These are phyloP conservation scores for Lactarius sanguifluus DNA, from an alignment of 768 basidiomycete genomes.

Conservation along the genomic window DNA sequence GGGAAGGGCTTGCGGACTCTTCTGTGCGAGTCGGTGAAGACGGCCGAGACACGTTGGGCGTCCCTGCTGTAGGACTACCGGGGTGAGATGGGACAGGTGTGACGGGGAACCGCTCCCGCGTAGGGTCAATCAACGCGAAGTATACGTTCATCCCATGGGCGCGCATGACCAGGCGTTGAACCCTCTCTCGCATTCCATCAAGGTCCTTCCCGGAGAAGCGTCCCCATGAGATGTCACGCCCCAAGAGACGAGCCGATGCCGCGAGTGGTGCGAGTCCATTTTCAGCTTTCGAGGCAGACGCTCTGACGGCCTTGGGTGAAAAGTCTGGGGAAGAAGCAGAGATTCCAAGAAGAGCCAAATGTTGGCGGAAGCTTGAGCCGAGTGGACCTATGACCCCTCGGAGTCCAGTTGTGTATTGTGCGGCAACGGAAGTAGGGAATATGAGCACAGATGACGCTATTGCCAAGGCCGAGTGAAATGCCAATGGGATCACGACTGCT, in stretches of 20 bases:
- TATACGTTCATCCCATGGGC: conserved; percentile 64
- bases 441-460: conserved; percentile 52
- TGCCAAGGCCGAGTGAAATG: conserved; percentile 57
- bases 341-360: conserved; percentile 46
- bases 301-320: conserved; percentile 38
- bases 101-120: conserved; percentile 49
- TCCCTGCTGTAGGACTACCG: conserved; percentile 15
- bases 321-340: conserved; percentile 46
- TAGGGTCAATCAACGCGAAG: conserved; percentile 63
- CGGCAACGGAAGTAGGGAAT: conserved; percentile 64
- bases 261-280: conserved; percentile 52
- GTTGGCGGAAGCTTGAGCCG: conserved; percentile 44
- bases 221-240: conserved; percentile 57
- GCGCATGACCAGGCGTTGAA: conserved; percentile 52
- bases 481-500: conserved; percentile 54
- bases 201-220: conserved; percentile 63
- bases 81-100: conserved; percentile 22
- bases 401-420: conserved; percentile 54
- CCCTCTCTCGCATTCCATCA: conserved; percentile 46
- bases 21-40: conserved; percentile 21
- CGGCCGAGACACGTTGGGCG: conserved; percentile 19
- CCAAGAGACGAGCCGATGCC: conserved; percentile 51
- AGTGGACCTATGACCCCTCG: conserved; percentile 51
- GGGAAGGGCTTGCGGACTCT: conserved; percentile 38
- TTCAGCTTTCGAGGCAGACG: conserved; percentile 44